These are phyloP conservation scores for Zygoascus flipseniorum DNA, from an alignment of 805 yeast genomes.

Conservation along the genomic window DNA sequence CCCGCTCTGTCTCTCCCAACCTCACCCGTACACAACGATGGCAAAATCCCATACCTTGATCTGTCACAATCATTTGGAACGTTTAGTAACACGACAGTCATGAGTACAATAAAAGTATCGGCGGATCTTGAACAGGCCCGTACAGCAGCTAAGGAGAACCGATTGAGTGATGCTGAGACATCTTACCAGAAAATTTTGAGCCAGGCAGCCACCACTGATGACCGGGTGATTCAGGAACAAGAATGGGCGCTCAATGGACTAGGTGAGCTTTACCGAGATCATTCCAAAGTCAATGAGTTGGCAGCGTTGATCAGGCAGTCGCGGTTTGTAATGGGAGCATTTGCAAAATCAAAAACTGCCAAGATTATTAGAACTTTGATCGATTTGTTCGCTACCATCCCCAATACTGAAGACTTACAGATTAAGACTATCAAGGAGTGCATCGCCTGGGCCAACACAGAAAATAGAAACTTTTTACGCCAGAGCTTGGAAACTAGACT, in stretches of 20 bases:
- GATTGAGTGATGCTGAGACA: constrained; percentile 50
- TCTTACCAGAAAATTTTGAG: constrained; percentile 45
- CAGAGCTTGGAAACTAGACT: constrained; percentile 82
- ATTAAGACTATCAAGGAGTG: constrained; percentile 66
- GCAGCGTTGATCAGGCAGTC: constrained; percentile 57
- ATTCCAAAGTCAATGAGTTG: constrained; percentile 42
- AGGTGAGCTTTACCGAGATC: constrained; percentile 58
- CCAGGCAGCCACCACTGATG: constrained; percentile 21
- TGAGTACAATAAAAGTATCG: background rate
- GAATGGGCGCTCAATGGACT: constrained; percentile 69
- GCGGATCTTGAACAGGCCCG: constrained; percentile 49
- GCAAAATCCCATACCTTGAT: background rate
- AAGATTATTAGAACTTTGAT: constrained; percentile 76
- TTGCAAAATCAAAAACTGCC: constrained; percentile 93
- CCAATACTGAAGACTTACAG: constrained; percentile 60
- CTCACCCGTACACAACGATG: background rate
- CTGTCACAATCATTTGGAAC: no score
- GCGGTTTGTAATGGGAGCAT: constrained; percentile 59
- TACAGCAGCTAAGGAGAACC: constrained; percentile 40
- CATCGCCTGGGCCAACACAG: constrained; percentile 78
- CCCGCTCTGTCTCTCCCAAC: background rate
- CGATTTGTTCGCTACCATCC: constrained; percentile 58
- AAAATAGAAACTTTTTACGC: constrained; percentile 79
- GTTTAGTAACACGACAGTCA: no score
- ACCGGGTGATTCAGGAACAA: constrained; percentile 41